These are phyloP conservation scores for Candida berthetii DNA, from an alignment of 805 yeast species.

Conservation along the genomic window DNA sequence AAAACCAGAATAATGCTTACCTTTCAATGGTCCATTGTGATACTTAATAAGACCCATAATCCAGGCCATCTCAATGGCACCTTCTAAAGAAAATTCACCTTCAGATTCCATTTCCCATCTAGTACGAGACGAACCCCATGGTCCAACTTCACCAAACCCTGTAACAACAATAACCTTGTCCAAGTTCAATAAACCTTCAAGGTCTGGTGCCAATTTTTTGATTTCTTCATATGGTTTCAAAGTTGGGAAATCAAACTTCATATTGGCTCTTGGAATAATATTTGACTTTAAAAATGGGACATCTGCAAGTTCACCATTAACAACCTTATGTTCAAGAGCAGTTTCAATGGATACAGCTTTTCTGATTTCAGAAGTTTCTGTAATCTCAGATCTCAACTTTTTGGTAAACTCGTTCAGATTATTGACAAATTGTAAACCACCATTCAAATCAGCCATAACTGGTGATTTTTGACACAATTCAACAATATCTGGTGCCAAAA, in stretches of 20 bases:
- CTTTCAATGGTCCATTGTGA: slow-evolving; percentile 86
- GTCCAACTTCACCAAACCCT: slow-evolving; percentile 98
- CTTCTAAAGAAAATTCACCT: slow-evolving; percentile 95
- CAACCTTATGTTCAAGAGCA: slow-evolving; percentile 74
- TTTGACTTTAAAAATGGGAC: slow-evolving; percentile 72
- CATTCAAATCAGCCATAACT: slow-evolving; percentile 96
- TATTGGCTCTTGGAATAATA: slow-evolving; percentile 91
- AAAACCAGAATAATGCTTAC: slow-evolving; percentile 94
- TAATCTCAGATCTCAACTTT: slow-evolving; percentile 65
- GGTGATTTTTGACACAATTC: slow-evolving; percentile 89
- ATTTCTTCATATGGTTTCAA: slow-evolving; percentile 73
- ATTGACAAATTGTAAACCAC: slow-evolving; percentile 93
- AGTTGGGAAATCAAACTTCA: slow-evolving; percentile 88
- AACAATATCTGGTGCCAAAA: slow-evolving; percentile 80
- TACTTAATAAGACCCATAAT: slow-evolving; percentile 97
- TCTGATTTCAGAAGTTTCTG: slow-evolving; percentile 85
- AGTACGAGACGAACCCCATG: slow-evolving; percentile 99
- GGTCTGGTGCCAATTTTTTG: slow-evolving; percentile 60
- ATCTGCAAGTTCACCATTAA: slow-evolving; percentile 85
- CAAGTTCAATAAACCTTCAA: slow-evolving; percentile 88
- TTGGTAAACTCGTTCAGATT: slow-evolving; percentile 86
- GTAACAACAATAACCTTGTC: slow-evolving; percentile 92
- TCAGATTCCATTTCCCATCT: slow-evolving; percentile 99
- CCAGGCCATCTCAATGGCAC: slow-evolving; percentile 99
- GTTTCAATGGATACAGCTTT: slow-evolving; percentile 94